A percentile compares a stretch with the other conserved stretches of the same genome.
Conservation (phyloP, 2,329 filamentous ascomycete species). For the Chaetomiaceae sp. region DNA sequence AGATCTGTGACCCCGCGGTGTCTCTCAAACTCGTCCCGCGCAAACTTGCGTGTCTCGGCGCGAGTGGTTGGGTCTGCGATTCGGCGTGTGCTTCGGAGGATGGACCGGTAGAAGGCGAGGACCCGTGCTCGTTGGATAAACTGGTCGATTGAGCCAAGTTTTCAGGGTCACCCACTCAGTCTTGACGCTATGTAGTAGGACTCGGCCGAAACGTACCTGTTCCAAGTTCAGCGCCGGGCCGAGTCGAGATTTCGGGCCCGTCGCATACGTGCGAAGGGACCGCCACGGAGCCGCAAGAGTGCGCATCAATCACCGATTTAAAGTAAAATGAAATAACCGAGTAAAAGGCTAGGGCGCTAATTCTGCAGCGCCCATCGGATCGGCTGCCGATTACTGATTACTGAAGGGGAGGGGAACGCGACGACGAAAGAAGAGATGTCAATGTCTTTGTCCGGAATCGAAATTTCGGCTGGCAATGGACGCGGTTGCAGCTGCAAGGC, state of each 20-base stretch:
- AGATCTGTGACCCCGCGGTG: conserved; percentile 53
- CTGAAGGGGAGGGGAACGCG: neutral
- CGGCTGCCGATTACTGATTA: neutral
- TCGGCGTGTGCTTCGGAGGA: conserved; percentile 50
- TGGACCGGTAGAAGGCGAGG: conserved; percentile 54
- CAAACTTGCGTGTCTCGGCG: conserved; percentile 53
- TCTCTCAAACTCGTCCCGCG: conserved; percentile 58
- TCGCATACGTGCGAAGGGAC: conserved; percentile 37
- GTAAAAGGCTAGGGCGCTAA: neutral
- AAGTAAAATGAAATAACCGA: neutral
- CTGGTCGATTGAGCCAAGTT: conserved; percentile 32
- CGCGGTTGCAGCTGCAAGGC: neutral
- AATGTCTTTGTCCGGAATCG: too few relatives aligned
- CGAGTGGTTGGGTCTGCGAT: conserved; percentile 50
- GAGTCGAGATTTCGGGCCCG: conserved; percentile 35
- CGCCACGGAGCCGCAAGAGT: conserved; percentile 23
- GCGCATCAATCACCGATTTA: conserved; percentile 22
- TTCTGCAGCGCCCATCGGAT: neutral
- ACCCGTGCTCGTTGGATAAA: conserved; percentile 56
- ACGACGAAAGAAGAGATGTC: too few relatives aligned
- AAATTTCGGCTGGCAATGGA: conserved; percentile 7
- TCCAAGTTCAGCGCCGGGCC: conserved; percentile 51
- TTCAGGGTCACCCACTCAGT: too few relatives aligned
- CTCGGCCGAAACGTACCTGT: conserved; percentile 56
- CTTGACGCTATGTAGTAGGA: too few relatives aligned